These are phyloP conservation scores for Ciborinia camelliae DNA, from an alignment of 2,329 filamentous ascomycete species.

Conservation along the genomic window DNA sequence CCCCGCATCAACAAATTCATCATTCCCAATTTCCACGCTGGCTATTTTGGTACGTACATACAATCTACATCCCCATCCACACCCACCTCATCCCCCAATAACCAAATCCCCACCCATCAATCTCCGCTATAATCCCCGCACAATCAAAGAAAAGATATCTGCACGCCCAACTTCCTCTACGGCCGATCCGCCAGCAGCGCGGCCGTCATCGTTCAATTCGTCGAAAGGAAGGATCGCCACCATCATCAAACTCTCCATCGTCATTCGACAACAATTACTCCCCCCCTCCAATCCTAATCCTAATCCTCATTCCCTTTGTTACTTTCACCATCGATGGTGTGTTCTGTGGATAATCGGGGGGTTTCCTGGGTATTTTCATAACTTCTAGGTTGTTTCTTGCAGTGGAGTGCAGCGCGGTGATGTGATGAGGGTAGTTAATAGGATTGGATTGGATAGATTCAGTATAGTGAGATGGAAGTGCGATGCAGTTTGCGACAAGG, in stretches of 20 bases:
- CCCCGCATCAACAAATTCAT: slow-evolving; percentile 6
- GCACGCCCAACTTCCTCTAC: not conserved
- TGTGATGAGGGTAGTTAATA: slow-evolving; percentile 6
- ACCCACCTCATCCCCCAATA: not conserved
- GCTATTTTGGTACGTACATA: slow-evolving; percentile 5
- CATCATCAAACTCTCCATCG: slow-evolving; percentile 7
- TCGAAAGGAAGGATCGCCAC: not conserved
- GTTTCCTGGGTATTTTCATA: too few relatives aligned
- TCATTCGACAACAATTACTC: not conserved
- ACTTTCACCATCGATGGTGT: slow-evolving; percentile 5
- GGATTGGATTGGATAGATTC: not conserved
- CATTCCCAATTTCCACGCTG: slow-evolving; percentile 9
- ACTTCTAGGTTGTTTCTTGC: not conserved
- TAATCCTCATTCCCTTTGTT: slow-evolving; percentile 3
- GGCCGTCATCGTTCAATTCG: not conserved
- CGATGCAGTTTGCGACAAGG: not conserved
- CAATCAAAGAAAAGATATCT: not conserved
- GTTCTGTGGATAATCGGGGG: not conserved
- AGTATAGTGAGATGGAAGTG: not conserved
- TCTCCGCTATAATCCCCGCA: slow-evolving; percentile 3
- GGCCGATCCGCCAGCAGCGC: not conserved
- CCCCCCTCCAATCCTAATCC: too few relatives aligned
- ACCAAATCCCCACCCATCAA: not conserved
- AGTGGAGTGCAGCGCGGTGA: slow-evolving; percentile 1
- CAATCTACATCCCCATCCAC: not conserved